Evolutionary conservation across 2,329 filamentous ascomycete species (phyloP), one percentile per base, ranked within the genome.

Genomic region (Ophidiomyces ophidiicola): DNA sequence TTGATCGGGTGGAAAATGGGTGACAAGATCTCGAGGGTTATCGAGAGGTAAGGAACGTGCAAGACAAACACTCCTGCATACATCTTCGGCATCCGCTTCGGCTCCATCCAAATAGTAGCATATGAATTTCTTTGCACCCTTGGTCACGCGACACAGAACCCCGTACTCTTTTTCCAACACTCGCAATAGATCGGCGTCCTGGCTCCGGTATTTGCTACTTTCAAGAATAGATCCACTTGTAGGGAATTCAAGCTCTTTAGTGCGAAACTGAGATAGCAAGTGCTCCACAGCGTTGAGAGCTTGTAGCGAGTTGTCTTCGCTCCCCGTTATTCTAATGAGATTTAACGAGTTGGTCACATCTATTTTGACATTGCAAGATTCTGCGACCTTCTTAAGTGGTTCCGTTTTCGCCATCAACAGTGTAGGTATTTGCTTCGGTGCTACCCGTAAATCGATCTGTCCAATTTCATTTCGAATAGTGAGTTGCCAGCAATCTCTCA

Each of bases 401-500:
- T 58, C 58, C 33, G 54, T 42, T 12, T 54, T 46, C 1, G 59
- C 55, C 28, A 51, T 46, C 10, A 57, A 38, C 7, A 64, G 52
- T 15, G 62, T 41, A 5, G 50, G 50, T 14, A 63, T 44, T 5
- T 44, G 44, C 5, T 47, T 43, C 8, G 49, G 36, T 5, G 53
- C 48, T 10, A 63, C 44, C 11, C 45, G 50, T 5, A 63, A 48
- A 36, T 62, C 58, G 29, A 61, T 36, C 36, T 60, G 59, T 6
- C 61, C 61, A 34, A 54, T 40, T 41, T 63, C 59, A 17, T 50
- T 51, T 10, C 40, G 26, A 20, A 60, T 42, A 3, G 53, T 54
- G 15, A 63, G 45, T 21, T 57, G 43, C 61, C 61, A 64, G 48
- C 54, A 60, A 29, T 61, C 53, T 26, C 61, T 56, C 32, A 63